Conservation (phyloP, 169 alveolate genomes). For the Babesia bovis region DNA sequence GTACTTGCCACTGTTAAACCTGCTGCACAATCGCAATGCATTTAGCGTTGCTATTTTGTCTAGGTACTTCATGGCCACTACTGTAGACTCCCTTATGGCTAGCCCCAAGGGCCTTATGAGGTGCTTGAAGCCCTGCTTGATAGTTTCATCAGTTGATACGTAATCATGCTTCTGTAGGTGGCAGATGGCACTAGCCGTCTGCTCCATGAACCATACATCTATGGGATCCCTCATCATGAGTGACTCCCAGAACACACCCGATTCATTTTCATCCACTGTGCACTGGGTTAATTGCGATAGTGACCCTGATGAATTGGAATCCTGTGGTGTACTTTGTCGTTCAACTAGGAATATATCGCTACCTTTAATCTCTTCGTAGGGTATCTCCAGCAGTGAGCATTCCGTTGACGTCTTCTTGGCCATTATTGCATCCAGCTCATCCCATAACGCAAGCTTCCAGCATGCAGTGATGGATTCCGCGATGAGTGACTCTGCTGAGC, state of each 20-base stretch:
- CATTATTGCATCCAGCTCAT: constrained; percentile 37
- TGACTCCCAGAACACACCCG: constrained; percentile 47
- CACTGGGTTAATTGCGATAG: constrained; percentile 25
- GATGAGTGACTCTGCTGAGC: constrained; percentile 26
- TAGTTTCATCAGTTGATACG: constrained; percentile 6
- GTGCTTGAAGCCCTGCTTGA: constrained; percentile 46
- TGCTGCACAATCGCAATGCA: constrained; percentile 9
- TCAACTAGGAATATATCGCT: neutral
- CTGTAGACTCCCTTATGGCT: constrained; percentile 49
- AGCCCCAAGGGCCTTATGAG: constrained; percentile 51
- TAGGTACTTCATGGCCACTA: constrained; percentile 43
- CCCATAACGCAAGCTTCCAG: constrained; percentile 58
- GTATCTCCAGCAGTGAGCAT: neutral
- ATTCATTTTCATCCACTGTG: constrained; percentile 2
- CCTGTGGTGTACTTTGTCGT: neutral
- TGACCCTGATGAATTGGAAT: neutral
- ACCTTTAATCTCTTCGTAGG: neutral
- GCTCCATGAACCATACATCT: constrained; percentile 61
- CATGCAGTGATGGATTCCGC: constrained; percentile 55
- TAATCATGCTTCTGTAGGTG: constrained; percentile 28
- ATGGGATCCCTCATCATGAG: constrained; percentile 52
- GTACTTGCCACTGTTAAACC: constrained; percentile 23
- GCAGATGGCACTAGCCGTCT: constrained; percentile 38
- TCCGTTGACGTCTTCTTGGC: constrained; percentile 15
- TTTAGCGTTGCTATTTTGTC: constrained; percentile 40